A percentile compares a stretch with the other conserved stretches of the same genome.
Conservation (phyloP, 2,329 filamentous ascomycete species). For the Neoscytalidium dimidiatum region DNA sequence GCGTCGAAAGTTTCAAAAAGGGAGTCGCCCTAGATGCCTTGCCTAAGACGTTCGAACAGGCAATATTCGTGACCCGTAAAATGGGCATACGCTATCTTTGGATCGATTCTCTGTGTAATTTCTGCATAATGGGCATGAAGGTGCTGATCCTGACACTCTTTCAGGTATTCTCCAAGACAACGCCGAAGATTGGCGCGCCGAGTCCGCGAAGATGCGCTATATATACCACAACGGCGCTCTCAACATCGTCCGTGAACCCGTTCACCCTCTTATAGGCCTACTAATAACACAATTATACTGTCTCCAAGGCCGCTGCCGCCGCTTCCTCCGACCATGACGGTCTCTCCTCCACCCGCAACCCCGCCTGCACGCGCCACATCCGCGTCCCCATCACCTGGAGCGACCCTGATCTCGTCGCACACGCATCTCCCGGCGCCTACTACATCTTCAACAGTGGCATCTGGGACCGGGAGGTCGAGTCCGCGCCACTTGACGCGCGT, state of each 20-base stretch:
- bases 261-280: background rate
- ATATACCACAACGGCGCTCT: constrained; percentile 20
- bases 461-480: constrained; percentile 3
- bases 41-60: constrained; percentile 38
- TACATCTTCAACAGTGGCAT: background rate
- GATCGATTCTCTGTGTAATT: constrained; percentile 31
- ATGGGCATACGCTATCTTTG: constrained; percentile 40
- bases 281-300: background rate
- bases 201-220: constrained; percentile 20
- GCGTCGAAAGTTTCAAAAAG: constrained; percentile 3
- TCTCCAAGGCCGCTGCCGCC: constrained; percentile 18
- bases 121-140: background rate
- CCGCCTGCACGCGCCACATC: background rate
- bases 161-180: constrained; percentile 22
- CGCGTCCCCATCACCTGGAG: background rate
- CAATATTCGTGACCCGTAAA: constrained; percentile 34
- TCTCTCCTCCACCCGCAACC: background rate
- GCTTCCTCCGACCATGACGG: background rate
- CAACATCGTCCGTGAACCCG: constrained; percentile 9
- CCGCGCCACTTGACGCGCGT: constrained; percentile 23
- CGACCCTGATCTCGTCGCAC: background rate
- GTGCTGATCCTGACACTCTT: background rate
- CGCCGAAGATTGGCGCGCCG: constrained; percentile 18
- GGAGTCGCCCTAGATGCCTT: constrained; percentile 21
- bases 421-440: background rate